Evolutionary conservation across 2,329 filamentous ascomycete species (phyloP).

Genomic region (Fusarium sp.): DNA sequence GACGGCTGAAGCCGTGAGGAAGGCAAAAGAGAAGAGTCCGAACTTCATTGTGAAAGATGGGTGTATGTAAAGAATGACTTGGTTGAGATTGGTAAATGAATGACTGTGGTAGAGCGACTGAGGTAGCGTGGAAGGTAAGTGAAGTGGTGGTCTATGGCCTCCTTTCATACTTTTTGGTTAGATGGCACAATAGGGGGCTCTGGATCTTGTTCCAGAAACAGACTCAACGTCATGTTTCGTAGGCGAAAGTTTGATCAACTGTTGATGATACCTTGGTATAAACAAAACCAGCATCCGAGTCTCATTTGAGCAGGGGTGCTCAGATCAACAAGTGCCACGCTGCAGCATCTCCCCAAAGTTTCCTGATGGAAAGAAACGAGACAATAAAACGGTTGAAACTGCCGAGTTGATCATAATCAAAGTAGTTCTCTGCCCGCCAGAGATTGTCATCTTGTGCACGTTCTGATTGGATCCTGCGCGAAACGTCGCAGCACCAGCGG

Average conservation of each 20-base stretch:
- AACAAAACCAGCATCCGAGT: background rate
- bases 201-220: too few species aligned
- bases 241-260: constrained; percentile 21
- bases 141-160: background rate
- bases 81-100: constrained; percentile 20
- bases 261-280: background rate
- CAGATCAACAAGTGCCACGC: background rate
- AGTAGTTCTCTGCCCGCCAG: constrained; percentile 1
- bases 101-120: constrained; percentile 14
- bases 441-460: background rate
- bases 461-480: background rate
- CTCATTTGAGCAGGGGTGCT: background rate
- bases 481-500: background rate
- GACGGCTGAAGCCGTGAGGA: constrained; percentile 15
- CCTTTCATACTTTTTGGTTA: constrained; percentile 10
- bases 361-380: constrained; percentile 5
- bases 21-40: constrained; percentile 20
- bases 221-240: background rate
- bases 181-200: constrained; percentile 4
- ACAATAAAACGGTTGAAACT: constrained; percentile 15
- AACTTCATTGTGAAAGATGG: constrained; percentile 21
- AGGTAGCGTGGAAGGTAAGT: background rate
- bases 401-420: constrained; percentile 24
- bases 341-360: background rate
- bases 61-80: constrained; percentile 19